phyloP scores from a whole-genome alignment of 73 alveolate species.

The Paramecium sexaurelia region DNA sequence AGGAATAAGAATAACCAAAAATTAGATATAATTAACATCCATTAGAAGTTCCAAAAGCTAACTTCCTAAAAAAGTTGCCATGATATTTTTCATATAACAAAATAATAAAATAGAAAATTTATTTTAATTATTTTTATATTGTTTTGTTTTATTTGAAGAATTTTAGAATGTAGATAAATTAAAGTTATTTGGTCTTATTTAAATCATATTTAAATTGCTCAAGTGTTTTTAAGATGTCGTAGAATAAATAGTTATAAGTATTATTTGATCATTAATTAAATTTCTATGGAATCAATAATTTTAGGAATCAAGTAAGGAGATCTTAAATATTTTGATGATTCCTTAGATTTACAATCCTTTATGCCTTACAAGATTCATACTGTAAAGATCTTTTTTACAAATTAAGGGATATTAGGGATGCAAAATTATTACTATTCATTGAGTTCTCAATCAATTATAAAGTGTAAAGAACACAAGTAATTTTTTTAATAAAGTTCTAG shows the following conservation, averaged over 20 bases:
- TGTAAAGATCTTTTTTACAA: neutral
- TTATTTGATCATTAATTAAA: neutral
- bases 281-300: constrained; percentile 9
- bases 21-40: constrained; percentile 41
- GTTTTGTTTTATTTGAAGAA: neutral
- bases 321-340: constrained; percentile 25
- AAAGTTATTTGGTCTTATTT: too few relatives aligned
- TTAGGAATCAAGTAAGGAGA: constrained; percentile 16
- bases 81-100: neutral
- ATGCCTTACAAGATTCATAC: constrained; percentile 20
- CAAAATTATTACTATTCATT: neutral
- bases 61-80: constrained; percentile 20
- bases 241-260: too few relatives aligned
- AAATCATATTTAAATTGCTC: too few relatives aligned
- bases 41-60: constrained; percentile 24
- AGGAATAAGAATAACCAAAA: constrained; percentile 4
- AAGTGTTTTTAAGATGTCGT: too few relatives aligned
- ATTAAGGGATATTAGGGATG: constrained; percentile 26
- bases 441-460: neutral
- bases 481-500: neutral
- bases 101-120: neutral
- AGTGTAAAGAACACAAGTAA: constrained; percentile 42
- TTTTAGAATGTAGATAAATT: too few relatives aligned
- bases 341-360: neutral
- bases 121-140: neutral